Base-by-base conservation (phyloP, 1,284 basidiomycete species). In the Moesziomyces sp. region DNA sequence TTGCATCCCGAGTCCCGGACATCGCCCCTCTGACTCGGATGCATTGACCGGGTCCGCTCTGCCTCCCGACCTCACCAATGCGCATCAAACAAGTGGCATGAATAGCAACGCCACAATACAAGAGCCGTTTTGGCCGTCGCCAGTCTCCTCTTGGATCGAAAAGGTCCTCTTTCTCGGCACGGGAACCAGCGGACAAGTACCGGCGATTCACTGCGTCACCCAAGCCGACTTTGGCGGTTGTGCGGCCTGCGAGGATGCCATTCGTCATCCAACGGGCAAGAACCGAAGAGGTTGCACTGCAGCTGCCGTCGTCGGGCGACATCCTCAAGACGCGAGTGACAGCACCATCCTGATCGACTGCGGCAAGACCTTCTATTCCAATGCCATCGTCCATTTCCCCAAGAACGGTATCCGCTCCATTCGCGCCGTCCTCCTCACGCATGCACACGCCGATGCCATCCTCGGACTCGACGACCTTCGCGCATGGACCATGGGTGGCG, bases 361-460 rank as follows among this genome's bases (percentile, higher is more conserved):
- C 50, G 81, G 81, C 10, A 80, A 80, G 54, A 82, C 80, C 3
- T 83, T 83, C 51, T 81, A 82, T 48, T 57, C 60, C 14, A 75
- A 76, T 14, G 76, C 74, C 1, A 24, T 82, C 18, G 59, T 56
- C 3, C 53, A 63, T 33, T 82, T 82, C 45, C 65, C 73, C 2
- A 44, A 30, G 18, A 54, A 82, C 26, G 60, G 69, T 11, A 58
- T 80, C 30, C 70, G 78, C 0, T 48, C 64, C 14, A 78, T 83
- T 30, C 63, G 76, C 26, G 81, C 79, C 0, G 74, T 83, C 24
- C 54, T 83, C 16, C 71, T 83, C 3, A 83, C 81, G 13, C 81
- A 83, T 42, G 79, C 71, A 3, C 81, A 83, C 44, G 81, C 79
- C 19, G 81, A 83, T 49, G 81, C 81, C 11, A 76, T 83, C 18